Conservation (phyloP, 352 stramenopile species). For the Elongisporangium senticosum region DNA sequence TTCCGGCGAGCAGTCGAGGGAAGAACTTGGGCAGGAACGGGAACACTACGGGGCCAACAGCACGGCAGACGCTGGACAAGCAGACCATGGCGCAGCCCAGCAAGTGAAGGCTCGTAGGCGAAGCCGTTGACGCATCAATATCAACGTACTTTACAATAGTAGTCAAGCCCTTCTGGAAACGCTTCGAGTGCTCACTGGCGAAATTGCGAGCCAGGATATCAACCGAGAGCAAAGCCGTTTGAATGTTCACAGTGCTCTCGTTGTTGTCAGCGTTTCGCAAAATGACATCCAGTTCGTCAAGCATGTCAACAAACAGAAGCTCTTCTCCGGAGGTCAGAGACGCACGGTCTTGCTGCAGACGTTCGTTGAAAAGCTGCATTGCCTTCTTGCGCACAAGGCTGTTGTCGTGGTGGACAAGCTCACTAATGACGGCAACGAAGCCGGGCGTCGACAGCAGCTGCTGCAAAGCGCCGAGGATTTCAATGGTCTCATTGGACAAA, state of each 20-base stretch:
- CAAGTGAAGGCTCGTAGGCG: slow-evolving; percentile 61
- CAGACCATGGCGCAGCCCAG: slow-evolving; percentile 79
- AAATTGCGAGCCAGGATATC: slow-evolving; percentile 84
- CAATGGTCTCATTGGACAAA: slow-evolving; percentile 51
- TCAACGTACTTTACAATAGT: slow-evolving; percentile 76
- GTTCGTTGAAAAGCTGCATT: slow-evolving; percentile 87
- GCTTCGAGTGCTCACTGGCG: slow-evolving; percentile 55
- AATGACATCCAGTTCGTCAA: slow-evolving; percentile 72
- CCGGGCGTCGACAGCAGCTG: slow-evolving; percentile 79
- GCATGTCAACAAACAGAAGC: slow-evolving; percentile 84
- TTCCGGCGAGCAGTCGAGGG: slow-evolving; percentile 56
- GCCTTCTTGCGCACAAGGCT: slow-evolving; percentile 84
- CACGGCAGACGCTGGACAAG: slow-evolving; percentile 67
- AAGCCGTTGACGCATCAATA: slow-evolving; percentile 36
- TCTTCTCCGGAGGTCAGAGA: slow-evolving; percentile 61
- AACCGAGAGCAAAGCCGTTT: slow-evolving; percentile 79
- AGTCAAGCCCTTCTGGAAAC: slow-evolving; percentile 64
- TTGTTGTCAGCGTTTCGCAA: slow-evolving; percentile 49
- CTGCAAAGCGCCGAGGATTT: slow-evolving; percentile 74
- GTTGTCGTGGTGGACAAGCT: slow-evolving; percentile 83
- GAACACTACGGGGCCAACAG: slow-evolving; percentile 66
- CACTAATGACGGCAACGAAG: slow-evolving; percentile 82
- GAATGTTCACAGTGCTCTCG: slow-evolving; percentile 74
- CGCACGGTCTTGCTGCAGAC: slow-evolving; percentile 59
- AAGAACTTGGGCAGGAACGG: slow-evolving; percentile 83